A percentile compares a stretch with the other conserved stretches of the same genome.
These are phyloP conservation scores for Wallacemonas sp. DNA, from an alignment of 208 protist genomes.

Conservation along the genomic window DNA sequence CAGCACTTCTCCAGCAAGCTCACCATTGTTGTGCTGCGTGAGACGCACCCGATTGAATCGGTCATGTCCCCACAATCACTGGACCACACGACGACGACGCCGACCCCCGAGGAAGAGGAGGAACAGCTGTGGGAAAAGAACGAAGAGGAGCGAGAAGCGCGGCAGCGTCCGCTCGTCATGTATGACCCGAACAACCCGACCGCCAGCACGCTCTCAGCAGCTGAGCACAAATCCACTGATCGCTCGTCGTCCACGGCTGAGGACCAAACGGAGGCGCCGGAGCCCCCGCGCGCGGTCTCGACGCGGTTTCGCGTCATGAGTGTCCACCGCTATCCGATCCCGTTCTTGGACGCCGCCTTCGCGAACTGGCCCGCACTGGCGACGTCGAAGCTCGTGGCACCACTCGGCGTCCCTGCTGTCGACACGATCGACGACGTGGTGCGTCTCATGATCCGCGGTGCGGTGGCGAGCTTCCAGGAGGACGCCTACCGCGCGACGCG, in stretches of 20 bases:
- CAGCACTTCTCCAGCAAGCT: conserved; percentile 16
- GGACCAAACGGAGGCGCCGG: not conserved
- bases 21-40: conserved; percentile 3
- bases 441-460: conserved; percentile 38
- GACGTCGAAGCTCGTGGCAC: conserved; percentile 1
- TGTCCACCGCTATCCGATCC: conserved; percentile 49
- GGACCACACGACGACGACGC: too few species aligned
- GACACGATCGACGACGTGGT: conserved; percentile 42
- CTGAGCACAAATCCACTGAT: too few species aligned
- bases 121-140: not conserved
- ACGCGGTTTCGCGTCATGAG: conserved; percentile 51
- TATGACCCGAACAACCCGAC: conserved; percentile 10
- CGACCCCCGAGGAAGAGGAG: not conserved
- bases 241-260: too few species aligned
- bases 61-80: not conserved
- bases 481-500: conserved; percentile 34
- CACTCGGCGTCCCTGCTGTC: conserved; percentile 8
- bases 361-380: conserved; percentile 31
- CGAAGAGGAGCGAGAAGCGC: not conserved
- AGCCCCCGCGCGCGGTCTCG: conserved; percentile 9
- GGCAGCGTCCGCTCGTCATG: not conserved
- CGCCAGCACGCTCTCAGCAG: too few species aligned
- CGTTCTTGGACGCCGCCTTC: conserved; percentile 48
- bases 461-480: conserved; percentile 35
- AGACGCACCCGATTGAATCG: not conserved